phyloP scores from a whole-genome alignment of 2,329 filamentous ascomycete genomes.

The Coniochaeta sp. region DNA sequence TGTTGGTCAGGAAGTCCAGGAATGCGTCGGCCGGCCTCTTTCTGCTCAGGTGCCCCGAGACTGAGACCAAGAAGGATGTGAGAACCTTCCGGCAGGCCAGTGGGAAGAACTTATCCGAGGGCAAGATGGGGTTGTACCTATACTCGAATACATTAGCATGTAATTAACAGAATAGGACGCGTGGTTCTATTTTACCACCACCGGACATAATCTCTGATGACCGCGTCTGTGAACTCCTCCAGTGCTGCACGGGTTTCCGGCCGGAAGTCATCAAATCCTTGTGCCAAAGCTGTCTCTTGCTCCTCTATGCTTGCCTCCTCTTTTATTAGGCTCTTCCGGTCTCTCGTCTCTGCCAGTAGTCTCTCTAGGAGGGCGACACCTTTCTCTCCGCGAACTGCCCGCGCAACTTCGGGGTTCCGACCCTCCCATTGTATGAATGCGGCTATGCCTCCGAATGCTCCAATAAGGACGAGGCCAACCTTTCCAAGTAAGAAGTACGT shows the following conservation, averaged over 20 bases:
- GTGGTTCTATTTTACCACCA: too few relatives aligned
- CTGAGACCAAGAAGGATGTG: constrained; percentile 70
- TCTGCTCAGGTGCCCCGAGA: constrained; percentile 74
- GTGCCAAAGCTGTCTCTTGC: constrained; percentile 26
- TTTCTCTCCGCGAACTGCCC: constrained; percentile 45
- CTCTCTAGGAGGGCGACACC: constrained; percentile 48
- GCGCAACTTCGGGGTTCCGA: constrained; percentile 44
- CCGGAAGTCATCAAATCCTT: constrained; percentile 68
- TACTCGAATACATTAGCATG: too few relatives aligned
- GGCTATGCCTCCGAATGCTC: constrained; percentile 70
- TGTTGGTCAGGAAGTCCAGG: constrained; percentile 88
- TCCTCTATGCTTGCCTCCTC: constrained; percentile 30
- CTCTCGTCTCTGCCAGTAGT: constrained; percentile 34
- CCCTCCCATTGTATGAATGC: constrained; percentile 80
- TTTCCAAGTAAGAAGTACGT: constrained; percentile 81
- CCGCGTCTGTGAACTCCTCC: constrained; percentile 69
- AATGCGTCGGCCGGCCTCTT: constrained; percentile 92
- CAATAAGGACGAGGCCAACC: constrained; percentile 78
- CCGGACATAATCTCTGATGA: constrained; percentile 87
- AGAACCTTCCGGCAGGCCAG: constrained; percentile 69
- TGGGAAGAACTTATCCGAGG: constrained; percentile 74
- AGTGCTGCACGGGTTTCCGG: constrained; percentile 80
- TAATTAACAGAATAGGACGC: too few relatives aligned
- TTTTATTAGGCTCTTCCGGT: constrained; percentile 10
- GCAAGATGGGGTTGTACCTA: constrained; percentile 75